Base-by-base conservation (phyloP, 1,284 basidiomycete genomes). In the Xerocomus nothofagi region DNA sequence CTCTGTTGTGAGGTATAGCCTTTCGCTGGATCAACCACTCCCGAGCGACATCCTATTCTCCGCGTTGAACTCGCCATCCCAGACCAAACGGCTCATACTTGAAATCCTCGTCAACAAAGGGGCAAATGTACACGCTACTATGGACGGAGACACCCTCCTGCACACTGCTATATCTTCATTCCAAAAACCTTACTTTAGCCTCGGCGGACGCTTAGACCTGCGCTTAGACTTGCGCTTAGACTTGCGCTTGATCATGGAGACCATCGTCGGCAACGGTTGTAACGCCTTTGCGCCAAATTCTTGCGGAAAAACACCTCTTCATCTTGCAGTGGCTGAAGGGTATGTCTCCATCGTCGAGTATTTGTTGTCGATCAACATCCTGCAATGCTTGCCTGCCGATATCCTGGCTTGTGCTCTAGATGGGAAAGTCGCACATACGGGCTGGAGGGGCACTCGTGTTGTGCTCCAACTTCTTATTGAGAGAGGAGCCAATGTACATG, bases 11-110 rank as follows among this genome's bases (percentile, higher is more conserved):
- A 8, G 21, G 4, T 55, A 44, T 10, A 23, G 44, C 12, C 30
- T 44, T 3, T 41, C 53, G 9, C 17, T 51, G 24, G 17, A 43
- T 21, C 53, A 18, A 21, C 1, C 24, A 15, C 31, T 42, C n/a
- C 51, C 21, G n/a, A 21, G 45, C 2, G 39, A 52, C 17, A 56
- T 56, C 12, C 26, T 56, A 15, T 31, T 26, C 20, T 46, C 6
- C 3, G 34, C 24, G 10, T 1, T 56, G 39, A 26, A 14, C 2
- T 18, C 9, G 6, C 20, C 1, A 38, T 24, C 23, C 17, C 10
- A 4, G 6, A 24, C 3, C 3, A 39, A 11, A 17, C 3, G 3
- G 10, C n/a, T 5, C n/a, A 14, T 54, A 14, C 20, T 54, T 12
- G 5, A 4, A 6, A 23, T 24, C 0, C 27, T 51, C 51, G 18